Evolutionary conservation across 305 asterid genomes (phyloP).

Genomic region (Plantago coronopus): DNA sequence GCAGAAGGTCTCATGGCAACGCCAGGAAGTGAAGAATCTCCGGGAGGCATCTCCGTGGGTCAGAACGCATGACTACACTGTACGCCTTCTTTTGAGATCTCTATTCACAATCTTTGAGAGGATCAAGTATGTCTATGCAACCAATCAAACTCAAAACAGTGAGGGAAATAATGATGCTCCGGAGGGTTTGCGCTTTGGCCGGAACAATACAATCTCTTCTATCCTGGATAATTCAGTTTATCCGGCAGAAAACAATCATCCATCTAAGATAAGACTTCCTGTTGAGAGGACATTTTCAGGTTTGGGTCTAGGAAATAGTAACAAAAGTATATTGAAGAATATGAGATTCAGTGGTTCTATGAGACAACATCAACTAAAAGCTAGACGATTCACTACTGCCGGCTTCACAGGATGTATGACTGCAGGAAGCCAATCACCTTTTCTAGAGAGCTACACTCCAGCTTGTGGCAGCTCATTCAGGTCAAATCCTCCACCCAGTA

Average conservation of each 20-base stretch:
- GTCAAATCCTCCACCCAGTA: constrained; percentile 28
- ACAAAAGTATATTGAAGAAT: constrained; percentile 41
- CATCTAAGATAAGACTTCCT: constrained; percentile 27
- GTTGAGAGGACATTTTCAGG: constrained; percentile 64
- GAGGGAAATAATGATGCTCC: constrained; percentile 28
- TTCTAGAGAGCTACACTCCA: constrained; percentile 44
- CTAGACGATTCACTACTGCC: constrained; percentile 35
- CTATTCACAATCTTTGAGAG: constrained; percentile 59
- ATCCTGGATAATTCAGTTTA: constrained; percentile 38
- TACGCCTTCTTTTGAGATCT: constrained; percentile 57
- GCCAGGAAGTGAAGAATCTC: constrained; percentile 82
- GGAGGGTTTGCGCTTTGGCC: constrained; percentile 30
- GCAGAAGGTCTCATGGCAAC: constrained; percentile 79
- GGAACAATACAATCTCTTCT: constrained; percentile 52
- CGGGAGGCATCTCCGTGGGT: constrained; percentile 77
- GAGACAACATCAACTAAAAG: constrained; percentile 30
- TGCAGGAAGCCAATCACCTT: constrained; percentile 52
- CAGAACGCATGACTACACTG: constrained; percentile 55
- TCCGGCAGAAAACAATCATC: constrained; percentile 39
- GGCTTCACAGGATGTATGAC: constrained; percentile 66
- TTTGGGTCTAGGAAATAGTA: constrained; percentile 48
- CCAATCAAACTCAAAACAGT: constrained; percentile 26
- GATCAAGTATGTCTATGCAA: constrained; percentile 45
- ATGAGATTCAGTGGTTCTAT: constrained; percentile 36
- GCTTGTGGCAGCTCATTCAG: constrained; percentile 40